Percentiles rank a stretch among this genome's conserved stretches.
These are phyloP conservation scores for Pseudomassariella vexata DNA, from an alignment of 2,329 filamentous ascomycete genomes.

Conservation along the genomic window DNA sequence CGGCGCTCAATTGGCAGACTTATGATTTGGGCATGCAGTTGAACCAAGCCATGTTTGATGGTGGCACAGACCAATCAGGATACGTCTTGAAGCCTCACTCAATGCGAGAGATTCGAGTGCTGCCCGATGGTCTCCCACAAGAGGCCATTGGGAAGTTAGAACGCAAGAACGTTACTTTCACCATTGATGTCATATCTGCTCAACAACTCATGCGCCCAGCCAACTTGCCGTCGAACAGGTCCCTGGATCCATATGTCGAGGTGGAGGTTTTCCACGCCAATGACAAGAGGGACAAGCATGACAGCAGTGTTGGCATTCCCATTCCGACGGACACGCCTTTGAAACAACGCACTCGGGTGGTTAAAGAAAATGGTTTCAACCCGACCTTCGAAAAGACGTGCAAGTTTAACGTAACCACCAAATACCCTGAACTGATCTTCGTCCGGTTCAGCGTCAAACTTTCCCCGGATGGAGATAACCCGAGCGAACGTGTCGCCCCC, in stretches of 20 bases:
- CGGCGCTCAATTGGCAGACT: slow-evolving; percentile 96
- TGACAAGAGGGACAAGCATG: slow-evolving; percentile 84
- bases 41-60: slow-evolving; percentile 96
- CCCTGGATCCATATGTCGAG: slow-evolving; percentile 88
- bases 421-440: slow-evolving; percentile 89
- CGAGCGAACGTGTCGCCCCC: slow-evolving; percentile 56
- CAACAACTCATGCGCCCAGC: slow-evolving; percentile 86
- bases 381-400: slow-evolving; percentile 79
- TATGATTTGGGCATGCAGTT: slow-evolving; percentile 94
- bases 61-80: slow-evolving; percentile 77
- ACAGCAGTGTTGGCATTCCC: slow-evolving; percentile 54
- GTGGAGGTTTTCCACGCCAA: slow-evolving; percentile 93
- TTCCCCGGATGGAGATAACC: slow-evolving; percentile 67
- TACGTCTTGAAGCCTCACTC: slow-evolving; percentile 92
- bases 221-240: slow-evolving; percentile 63
- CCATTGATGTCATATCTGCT: slow-evolving; percentile 84
- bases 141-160: slow-evolving; percentile 59
- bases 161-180: slow-evolving; percentile 78
- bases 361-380: slow-evolving; percentile 88
- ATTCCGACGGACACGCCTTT: slow-evolving; percentile 54
- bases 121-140: slow-evolving; percentile 48
- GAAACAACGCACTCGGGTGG: slow-evolving; percentile 72
- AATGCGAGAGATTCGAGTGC: slow-evolving; percentile 65
- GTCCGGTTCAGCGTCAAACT: slow-evolving; percentile 90
- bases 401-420: slow-evolving; percentile 81